A percentile compares a stretch with the other conserved stretches of the same genome.
Evolutionary conservation across 1,139 yeast genomes (phyloP).

Genomic region (Geotrichum klebahnii): DNA sequence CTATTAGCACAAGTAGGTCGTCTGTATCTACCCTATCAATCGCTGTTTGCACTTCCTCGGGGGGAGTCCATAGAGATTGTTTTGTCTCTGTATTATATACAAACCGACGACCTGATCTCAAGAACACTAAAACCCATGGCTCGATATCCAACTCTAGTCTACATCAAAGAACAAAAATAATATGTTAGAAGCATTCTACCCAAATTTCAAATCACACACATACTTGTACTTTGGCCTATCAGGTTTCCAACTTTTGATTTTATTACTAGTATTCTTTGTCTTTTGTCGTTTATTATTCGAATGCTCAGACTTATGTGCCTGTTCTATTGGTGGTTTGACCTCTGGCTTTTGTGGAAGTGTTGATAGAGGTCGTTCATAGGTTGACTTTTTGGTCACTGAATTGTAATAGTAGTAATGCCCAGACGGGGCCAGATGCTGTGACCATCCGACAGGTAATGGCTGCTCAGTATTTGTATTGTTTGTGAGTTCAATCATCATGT

Average conservation of each 20-base stretch:
- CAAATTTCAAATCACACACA: not conserved
- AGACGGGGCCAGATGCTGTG: constrained; percentile 36
- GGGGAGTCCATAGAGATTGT: constrained; percentile 42
- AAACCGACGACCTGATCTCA: constrained; percentile 46
- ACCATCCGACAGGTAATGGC: constrained; percentile 34
- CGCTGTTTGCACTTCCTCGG: constrained; percentile 36
- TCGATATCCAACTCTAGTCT: constrained; percentile 22
- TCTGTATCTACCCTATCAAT: constrained; percentile 39
- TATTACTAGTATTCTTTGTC: not conserved
- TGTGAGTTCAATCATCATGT: not conserved
- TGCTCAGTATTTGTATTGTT: not conserved
- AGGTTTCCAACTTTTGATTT: not conserved
- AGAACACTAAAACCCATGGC: constrained; percentile 46
- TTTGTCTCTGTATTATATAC: constrained; percentile 40
- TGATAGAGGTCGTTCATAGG: constrained; percentile 32
- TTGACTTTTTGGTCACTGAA: constrained; percentile 32
- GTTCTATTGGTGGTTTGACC: not conserved
- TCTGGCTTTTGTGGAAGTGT: constrained; percentile 8
- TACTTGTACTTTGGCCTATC: constrained; percentile 20
- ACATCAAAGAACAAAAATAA: not conserved
- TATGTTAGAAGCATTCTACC: not conserved
- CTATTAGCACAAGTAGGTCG: constrained; percentile 42
- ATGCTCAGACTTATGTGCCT: not conserved
- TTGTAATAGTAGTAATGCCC: constrained; percentile 38
- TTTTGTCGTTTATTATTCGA: constrained; percentile 2